Conservation (phyloP, 805 yeast genomes). For the Saccharomyces kudriavzevii region DNA sequence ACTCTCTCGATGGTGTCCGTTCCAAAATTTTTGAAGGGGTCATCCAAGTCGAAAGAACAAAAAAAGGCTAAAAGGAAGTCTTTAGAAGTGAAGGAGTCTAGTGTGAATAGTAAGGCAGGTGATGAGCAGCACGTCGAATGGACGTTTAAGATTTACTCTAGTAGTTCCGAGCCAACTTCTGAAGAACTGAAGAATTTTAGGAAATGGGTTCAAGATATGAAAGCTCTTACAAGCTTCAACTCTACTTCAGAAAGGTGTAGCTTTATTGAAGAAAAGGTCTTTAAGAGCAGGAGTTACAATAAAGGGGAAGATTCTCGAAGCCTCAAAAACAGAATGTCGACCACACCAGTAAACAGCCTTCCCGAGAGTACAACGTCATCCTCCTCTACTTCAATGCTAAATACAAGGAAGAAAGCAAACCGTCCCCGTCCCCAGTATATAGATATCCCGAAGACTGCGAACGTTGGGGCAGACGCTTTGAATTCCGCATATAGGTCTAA, state of each 20-base stretch:
- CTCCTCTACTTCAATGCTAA: not conserved
- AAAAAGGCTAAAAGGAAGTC: constrained; percentile 1
- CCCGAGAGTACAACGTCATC: constrained; percentile 2
- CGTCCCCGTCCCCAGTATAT: constrained; percentile 26
- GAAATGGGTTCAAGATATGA: constrained; percentile 50
- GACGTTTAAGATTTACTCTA: constrained; percentile 18
- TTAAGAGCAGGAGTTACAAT: constrained; percentile 8
- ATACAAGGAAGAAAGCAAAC: constrained; percentile 6
- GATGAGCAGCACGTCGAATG: constrained; percentile 15
- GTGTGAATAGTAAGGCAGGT: not conserved
- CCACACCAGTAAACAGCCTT: not conserved
- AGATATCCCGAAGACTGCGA: constrained; percentile 14
- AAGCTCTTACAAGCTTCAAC: constrained; percentile 42
- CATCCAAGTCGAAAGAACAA: constrained; percentile 5
- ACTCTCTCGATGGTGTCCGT: constrained; percentile 14
- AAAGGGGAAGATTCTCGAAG: not conserved
- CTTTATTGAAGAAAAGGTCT: constrained; percentile 33
- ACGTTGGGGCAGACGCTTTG: constrained; percentile 1
- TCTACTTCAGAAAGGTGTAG: constrained; percentile 43
- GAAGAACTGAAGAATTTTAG: constrained; percentile 35
- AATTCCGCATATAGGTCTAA: constrained; percentile 12
- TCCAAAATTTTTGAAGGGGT: constrained; percentile 15
- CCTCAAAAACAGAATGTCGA: not conserved
- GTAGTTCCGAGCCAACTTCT: constrained; percentile 33
- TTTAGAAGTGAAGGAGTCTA: constrained; percentile 4